A percentile compares a stretch with the other conserved stretches of the same genome.
Evolutionary conservation across 1,284 basidiomycete genomes (phyloP).

Genomic region (Trichosporon coremiiforme): DNA sequence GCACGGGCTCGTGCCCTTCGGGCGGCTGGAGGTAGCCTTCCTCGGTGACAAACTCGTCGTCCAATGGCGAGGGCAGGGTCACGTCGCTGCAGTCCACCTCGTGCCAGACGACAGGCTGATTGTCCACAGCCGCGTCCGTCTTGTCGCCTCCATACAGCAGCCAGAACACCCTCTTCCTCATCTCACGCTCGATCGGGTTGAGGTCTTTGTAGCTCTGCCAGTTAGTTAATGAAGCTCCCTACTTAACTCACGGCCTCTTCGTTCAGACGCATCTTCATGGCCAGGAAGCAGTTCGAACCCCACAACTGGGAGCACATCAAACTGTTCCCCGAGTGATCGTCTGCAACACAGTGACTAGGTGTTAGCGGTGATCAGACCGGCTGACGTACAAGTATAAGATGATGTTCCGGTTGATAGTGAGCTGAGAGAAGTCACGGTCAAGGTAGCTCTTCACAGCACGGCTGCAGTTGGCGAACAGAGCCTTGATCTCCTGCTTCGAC

Average conservation of each 20-base stretch:
- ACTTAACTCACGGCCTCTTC: conserved; percentile 61
- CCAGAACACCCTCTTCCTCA: conserved; percentile 79
- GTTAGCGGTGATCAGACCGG: background rate
- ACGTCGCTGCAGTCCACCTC: conserved; percentile 70
- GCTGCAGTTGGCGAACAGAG: conserved; percentile 36
- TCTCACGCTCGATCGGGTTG: conserved; percentile 75
- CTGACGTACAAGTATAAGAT: conserved; percentile 34
- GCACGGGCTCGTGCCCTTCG: conserved; percentile 74
- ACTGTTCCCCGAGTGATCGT: conserved; percentile 22
- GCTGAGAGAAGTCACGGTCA: conserved; percentile 29
- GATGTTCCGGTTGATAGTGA: conserved; percentile 33
- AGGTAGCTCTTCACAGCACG: conserved; percentile 27
- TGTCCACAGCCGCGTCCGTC: conserved; percentile 75
- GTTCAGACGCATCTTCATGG: conserved; percentile 68
- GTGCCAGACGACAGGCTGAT: conserved; percentile 74
- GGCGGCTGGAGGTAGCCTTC: conserved; percentile 78
- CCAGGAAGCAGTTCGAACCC: conserved; percentile 29
- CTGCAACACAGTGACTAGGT: conserved; percentile 22
- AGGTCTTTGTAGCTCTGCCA: conserved; percentile 26
- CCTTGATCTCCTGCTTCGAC: conserved; percentile 42
- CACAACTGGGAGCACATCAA: conserved; percentile 13
- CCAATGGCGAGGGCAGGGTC: conserved; percentile 42
- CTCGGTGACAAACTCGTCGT: conserved; percentile 65
- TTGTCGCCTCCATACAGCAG: conserved; percentile 83
- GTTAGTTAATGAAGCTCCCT: background rate